Evolutionary conservation across 2,329 filamentous ascomycete species (phyloP), one percentile per base, ranked within the genome.

Genomic region (Mycocentrospora acerina): DNA sequence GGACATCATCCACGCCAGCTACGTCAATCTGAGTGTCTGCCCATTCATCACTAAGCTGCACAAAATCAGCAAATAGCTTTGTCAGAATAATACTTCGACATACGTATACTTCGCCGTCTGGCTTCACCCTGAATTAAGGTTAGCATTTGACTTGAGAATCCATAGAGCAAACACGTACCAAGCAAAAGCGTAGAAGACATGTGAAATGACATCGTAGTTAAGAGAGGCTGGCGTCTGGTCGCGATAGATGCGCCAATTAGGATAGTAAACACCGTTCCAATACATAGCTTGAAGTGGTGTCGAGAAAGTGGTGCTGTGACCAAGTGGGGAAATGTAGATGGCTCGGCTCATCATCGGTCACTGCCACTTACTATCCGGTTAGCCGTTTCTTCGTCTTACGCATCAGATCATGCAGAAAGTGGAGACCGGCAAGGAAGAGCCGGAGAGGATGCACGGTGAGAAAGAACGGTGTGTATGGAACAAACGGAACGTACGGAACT

Each of bases 141-240:
- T 35, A 62, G 56, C 42, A 38, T 14, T 22, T 27, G 53, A 26
- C 24, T 36, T 24, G 28, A 41, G 36, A 34, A 27, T 34, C 28
- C 35, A 38, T 43, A 19, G 38, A 37, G 28, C 6, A 18, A 36
- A 8, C 11, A 55, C 63, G 50, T 66, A 78, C 76, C 73, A 78
- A 42, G 86, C 86, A 77, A 88, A 90, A 10, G 87, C 86, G 62
- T 91, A 91, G 67, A 90, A 90, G 17, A 90, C 81, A 59, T 89
- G 85, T 51, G 85, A 90, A 56, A 91, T 82, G 57, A 85, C 87
- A 50, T 80, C 80, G 64, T 88, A 81, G 62, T 87, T 86, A 59
- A 91, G 71, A 38, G 81, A 81, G 1, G 81, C 86, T 0, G 88
- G 88, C 12, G 85, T 85, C 55, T 88, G 81, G 48, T 83, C 79